Base-by-base conservation (phyloP, 139 green algal species). In the Astrephomene gubernaculifera region DNA sequence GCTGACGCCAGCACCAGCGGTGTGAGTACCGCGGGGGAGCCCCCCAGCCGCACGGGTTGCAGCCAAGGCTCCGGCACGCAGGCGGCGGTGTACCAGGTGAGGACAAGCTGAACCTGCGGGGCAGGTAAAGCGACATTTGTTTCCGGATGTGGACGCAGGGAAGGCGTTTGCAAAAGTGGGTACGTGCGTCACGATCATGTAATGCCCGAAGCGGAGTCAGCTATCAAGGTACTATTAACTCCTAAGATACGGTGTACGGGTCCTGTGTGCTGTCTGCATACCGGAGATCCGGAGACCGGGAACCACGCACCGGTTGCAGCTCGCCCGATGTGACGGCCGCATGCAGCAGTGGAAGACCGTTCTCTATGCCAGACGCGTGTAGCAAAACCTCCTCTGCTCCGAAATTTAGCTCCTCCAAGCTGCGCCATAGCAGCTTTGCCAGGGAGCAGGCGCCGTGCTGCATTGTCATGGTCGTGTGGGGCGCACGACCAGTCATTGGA, bases 31-130 rank as follows among this genome's bases (percentile, higher is more conserved):
- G 60, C 57, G 5, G 74, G 74, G 0, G 27, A 17, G 38, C 27
- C 38, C 29, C 27, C 27, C 14, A 43, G 4, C 29, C 36, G 1
- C 0, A 61, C 24, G 19, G 61, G 76, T 41, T 83, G 76, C 60
- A 83, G 57, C 76, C 76, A 83, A 21, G 76, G 76, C 57, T 83
- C 76, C 19, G 76, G 76, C 6, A 83, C 60, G 29, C 41, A 2
- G 9, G 60, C 76, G 31, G 60, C 2, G 29, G 27, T 10, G 41
- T 83, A 83, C 76, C 76, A 83, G 12, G 39, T 49, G 9, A 83
- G 60, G 41, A 83, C 76, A 39, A 83, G 41, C 0, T 45, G 60
- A 24, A 64, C 74, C 74, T 82, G 74, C 8, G 27, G 49, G 17
- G 17, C 45, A 65, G 14, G 57, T 27, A 17, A 65, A 24, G 57